A percentile compares a stretch with the other conserved stretches of the same genome.
Conservation (phyloP, 2,329 filamentous ascomycete genomes). For the Exserohilum rostratum region DNA sequence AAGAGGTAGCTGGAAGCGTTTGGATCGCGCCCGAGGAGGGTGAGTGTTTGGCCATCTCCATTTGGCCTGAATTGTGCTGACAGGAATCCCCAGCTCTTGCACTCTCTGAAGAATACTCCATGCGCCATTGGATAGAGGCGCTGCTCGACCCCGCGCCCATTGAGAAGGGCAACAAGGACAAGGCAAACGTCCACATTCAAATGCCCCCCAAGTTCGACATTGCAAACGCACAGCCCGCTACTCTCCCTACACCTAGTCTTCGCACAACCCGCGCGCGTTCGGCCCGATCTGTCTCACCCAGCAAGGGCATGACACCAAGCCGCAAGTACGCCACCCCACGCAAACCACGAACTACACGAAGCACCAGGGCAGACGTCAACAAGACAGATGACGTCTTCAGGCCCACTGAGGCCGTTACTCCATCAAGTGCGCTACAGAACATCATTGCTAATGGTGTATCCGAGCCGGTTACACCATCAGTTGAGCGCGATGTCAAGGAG, state of each 20-base stretch:
- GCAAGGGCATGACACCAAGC: conserved; percentile 55
- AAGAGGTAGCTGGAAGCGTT: conserved; percentile 95
- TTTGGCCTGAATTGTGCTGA: conserved; percentile 16
- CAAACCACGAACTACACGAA: conserved; percentile 58
- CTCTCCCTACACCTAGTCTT: conserved; percentile 23
- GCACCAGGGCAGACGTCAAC: conserved; percentile 32
- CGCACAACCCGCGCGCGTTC: conserved; percentile 58
- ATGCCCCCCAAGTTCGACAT: conserved; percentile 81
- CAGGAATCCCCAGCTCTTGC: conserved; percentile 68
- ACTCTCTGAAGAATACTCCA: conserved; percentile 85
- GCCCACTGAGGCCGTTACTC: conserved; percentile 52
- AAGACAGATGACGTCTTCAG: conserved; percentile 49
- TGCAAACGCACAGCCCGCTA: conserved; percentile 46
- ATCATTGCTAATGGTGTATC: conserved; percentile 40
- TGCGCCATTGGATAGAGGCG: conserved; percentile 87
- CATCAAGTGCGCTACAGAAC: conserved; percentile 51
- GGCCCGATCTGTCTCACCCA: conserved; percentile 65
- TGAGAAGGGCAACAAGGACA: conserved; percentile 66
- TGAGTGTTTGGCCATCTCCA: conserved; percentile 43
- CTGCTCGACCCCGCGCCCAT: conserved; percentile 89
- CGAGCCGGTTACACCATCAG: conserved; percentile 46
- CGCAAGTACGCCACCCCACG: conserved; percentile 60
- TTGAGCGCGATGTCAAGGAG: conserved; percentile 51
- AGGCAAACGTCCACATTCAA: conserved; percentile 72
- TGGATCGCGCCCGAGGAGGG: conserved; percentile 85